Base-by-base conservation (phyloP, 2,329 filamentous ascomycete genomes). In the Fusarium mundagurra region DNA sequence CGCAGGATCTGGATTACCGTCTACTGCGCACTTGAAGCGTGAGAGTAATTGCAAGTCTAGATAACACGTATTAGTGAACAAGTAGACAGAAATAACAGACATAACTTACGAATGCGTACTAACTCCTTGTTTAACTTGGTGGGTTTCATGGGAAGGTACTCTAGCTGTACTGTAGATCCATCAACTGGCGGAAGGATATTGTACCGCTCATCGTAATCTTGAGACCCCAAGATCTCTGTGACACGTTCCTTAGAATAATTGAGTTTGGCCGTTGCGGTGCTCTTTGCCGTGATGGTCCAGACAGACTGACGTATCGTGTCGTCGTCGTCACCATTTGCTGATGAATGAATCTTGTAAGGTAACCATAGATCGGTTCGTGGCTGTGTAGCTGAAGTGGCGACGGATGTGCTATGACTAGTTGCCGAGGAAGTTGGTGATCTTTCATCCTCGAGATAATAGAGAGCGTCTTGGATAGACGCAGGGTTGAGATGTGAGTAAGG, bases 1-100 rank as follows among this genome's bases (percentile, higher is more conserved):
- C 38, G 82, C 77, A 5, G 83, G 80, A 39, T 85, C 83, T 1
- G 85, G 84, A 31, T 84, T 84, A 8, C 86, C 86, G 64, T 88
- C 86, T 6, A 89, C 78, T 11, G 84, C 87, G 6, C 84, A 84
- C 60, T 86, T 87, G 81, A 88, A 89, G 33, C 85, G 86, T 22
- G 84, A 85, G 17, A 89, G 79, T 13, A 88, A 79, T 60, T 85
- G 85, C 38, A 87, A 77, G 54, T 87, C 87, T 88, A 36, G 16
- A n/a, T 2, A 11, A 31, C 4, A 62, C n/a, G 41, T 8, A 27
- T 63, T 17, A 64, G 44, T 27, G 20, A 18, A 43, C 5, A 34
- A n/a, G 11, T 3, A 36, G 22, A 24, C 8, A 29, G 18, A 29
- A 10, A 7, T 41, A 11, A n/a, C 9, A 53, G 27, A 36, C n/a